Evolutionary conservation across 129 eudicot genomes (phyloP).

Genomic region (Chrysanthemum lavandulifolium): DNA sequence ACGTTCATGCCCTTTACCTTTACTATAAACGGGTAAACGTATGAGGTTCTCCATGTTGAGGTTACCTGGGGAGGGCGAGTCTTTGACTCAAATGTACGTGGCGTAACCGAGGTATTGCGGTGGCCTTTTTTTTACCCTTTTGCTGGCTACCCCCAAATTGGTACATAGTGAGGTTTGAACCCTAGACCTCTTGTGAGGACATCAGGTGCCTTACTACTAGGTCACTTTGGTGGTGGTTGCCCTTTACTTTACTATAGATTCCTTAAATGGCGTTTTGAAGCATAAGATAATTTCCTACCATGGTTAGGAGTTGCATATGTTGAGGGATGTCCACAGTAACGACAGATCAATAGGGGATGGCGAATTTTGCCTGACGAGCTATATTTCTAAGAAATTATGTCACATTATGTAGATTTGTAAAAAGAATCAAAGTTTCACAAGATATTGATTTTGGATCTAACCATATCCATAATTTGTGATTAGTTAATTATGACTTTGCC

Average conservation of each 20-base stretch:
- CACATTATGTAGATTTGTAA: not conserved
- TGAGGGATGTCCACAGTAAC: not conserved
- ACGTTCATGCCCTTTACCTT: too few species aligned
- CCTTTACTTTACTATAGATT: not conserved
- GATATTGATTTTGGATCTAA: too few species aligned
- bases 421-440: slow-evolving; percentile 1
- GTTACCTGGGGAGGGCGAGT: too few species aligned
- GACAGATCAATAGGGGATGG: not conserved
- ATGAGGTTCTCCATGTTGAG: not conserved
- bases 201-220: not conserved
- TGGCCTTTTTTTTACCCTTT: too few species aligned
- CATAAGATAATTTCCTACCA: not conserved
- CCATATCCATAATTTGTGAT: not conserved
- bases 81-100: too few species aligned
- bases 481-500: not conserved
- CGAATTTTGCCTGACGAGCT: not conserved
- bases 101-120: too few species aligned
- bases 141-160: too few species aligned
- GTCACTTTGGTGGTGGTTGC: not conserved
- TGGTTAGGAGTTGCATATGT: not conserved
- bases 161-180: too few species aligned
- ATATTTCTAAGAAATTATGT: not conserved
- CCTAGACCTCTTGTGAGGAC: too few species aligned
- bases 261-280: not conserved
- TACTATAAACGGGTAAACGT: not conserved